Conservation (phyloP, 768 basidiomycete species). For the Tulasnella calospora region DNA sequence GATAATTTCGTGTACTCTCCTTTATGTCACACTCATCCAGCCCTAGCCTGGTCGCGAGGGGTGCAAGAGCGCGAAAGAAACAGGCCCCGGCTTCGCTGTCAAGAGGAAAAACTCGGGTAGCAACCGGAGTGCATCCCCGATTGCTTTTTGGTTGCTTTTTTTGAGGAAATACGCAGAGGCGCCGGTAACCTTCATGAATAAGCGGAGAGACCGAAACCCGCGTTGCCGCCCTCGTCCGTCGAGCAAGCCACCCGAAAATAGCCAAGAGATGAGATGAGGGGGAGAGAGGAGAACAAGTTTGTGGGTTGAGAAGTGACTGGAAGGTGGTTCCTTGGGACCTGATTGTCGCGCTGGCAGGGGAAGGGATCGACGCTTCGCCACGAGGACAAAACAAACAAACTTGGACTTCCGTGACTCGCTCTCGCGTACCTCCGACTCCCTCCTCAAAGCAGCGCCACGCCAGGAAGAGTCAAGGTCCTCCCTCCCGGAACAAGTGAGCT, state of each 20-base stretch:
- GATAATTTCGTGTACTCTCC: neutral
- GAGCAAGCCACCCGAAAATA: neutral
- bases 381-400: neutral
- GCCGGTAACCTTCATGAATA: neutral
- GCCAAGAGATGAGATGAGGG: neutral
- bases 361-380: neutral
- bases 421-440: neutral
- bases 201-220: neutral
- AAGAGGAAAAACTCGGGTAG: slow-evolving; percentile 8
- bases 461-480: slow-evolving; percentile 4
- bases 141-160: neutral
- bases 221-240: neutral
- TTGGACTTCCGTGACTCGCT: neutral
- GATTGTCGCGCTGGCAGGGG: slow-evolving; percentile 6
- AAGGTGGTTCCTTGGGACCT: neutral
- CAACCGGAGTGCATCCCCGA: neutral
- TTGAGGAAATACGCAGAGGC: neutral
- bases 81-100: slow-evolving; percentile 1
- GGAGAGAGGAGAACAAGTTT: neutral
- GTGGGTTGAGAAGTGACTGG: neutral
- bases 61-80: neutral
- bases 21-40: slow-evolving; percentile 1
- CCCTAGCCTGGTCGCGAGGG: neutral
- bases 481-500: neutral
- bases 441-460: neutral